Evolutionary conservation across 305 asterid genomes (phyloP).

Genomic region (Solanum aculeatissimum): DNA sequence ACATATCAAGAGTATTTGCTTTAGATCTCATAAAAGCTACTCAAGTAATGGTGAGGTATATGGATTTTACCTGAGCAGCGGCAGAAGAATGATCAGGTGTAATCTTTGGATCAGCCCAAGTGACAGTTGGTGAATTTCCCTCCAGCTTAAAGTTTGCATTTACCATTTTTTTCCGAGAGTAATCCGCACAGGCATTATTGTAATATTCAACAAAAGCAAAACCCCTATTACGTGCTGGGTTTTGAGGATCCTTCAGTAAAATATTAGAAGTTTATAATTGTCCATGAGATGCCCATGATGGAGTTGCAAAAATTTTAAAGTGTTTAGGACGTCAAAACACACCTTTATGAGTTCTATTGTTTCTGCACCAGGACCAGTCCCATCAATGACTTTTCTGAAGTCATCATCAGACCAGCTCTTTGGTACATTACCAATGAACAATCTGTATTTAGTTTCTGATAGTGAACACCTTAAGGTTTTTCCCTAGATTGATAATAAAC

Average conservation of each 20-base stretch:
- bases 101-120: constrained; percentile 96
- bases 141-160: constrained; percentile 62
- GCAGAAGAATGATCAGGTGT: constrained; percentile 78
- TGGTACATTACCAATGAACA: constrained; percentile 88
- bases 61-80: constrained; percentile 57
- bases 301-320: neutral
- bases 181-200: constrained; percentile 97
- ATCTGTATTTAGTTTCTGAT: constrained; percentile 80
- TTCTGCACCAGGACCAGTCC: constrained; percentile 91
- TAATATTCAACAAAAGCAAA: constrained; percentile 92
- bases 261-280: neutral
- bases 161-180: constrained; percentile 70
- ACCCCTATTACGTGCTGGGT: constrained; percentile 78
- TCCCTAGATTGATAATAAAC: constrained; percentile 52
- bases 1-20: neutral
- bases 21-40: neutral
- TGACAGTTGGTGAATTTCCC: constrained; percentile 75
- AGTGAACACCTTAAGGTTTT: constrained; percentile 73
- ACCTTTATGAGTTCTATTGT: constrained; percentile 86
- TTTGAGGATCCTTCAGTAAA: constrained; percentile 71
- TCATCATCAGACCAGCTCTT: constrained; percentile 78
- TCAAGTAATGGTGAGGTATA: neutral
- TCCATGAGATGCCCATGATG: neutral
- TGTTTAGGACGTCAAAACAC: neutral
- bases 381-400: constrained; percentile 54